Conservation (phyloP, 345 rosid species). For the Moringa oleifera region DNA sequence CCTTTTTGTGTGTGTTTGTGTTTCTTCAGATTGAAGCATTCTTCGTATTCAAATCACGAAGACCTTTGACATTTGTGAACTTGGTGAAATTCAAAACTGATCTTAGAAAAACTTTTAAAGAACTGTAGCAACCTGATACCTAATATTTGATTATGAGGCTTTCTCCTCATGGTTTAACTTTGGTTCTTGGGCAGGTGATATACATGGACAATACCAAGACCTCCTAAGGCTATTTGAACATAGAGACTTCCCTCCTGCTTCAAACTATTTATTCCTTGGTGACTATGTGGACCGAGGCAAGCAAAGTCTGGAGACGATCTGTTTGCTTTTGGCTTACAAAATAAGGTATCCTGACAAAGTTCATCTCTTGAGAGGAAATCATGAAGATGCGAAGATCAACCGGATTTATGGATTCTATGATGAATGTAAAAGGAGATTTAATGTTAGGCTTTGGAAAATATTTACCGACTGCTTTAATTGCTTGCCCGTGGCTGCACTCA, state of each 20-base stretch:
- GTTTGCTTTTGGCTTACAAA: slow-evolving; percentile 93
- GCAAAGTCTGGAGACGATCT: slow-evolving; percentile 95
- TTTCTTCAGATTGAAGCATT: too few relatives aligned
- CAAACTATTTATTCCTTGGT: slow-evolving; percentile 89
- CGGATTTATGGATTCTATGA: slow-evolving; percentile 94
- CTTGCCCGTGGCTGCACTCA: slow-evolving; percentile 87
- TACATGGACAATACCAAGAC: slow-evolving; percentile 95
- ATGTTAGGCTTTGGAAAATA: slow-evolving; percentile 91
- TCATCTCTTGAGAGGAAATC: slow-evolving; percentile 88
- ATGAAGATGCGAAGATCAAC: slow-evolving; percentile 97
- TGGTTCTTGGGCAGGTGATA: slow-evolving; percentile 56
- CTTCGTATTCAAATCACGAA: too few relatives aligned
- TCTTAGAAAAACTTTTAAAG: not conserved
- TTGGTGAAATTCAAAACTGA: not conserved
- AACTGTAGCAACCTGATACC: not conserved
- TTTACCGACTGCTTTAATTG: slow-evolving; percentile 93
- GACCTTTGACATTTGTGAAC: not conserved
- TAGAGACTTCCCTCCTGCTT: slow-evolving; percentile 89
- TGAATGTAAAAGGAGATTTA: slow-evolving; percentile 96
- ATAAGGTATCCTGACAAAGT: slow-evolving; percentile 72
- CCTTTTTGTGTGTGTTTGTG: too few relatives aligned
- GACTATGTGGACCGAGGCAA: slow-evolving; percentile 98
- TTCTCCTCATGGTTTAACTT: not conserved
- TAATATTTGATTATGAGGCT: not conserved
- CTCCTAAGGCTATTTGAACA: slow-evolving; percentile 78